These are phyloP conservation scores for Clonostachys chloroleuca DNA, from an alignment of 2,329 filamentous ascomycete species.

Conservation along the genomic window DNA sequence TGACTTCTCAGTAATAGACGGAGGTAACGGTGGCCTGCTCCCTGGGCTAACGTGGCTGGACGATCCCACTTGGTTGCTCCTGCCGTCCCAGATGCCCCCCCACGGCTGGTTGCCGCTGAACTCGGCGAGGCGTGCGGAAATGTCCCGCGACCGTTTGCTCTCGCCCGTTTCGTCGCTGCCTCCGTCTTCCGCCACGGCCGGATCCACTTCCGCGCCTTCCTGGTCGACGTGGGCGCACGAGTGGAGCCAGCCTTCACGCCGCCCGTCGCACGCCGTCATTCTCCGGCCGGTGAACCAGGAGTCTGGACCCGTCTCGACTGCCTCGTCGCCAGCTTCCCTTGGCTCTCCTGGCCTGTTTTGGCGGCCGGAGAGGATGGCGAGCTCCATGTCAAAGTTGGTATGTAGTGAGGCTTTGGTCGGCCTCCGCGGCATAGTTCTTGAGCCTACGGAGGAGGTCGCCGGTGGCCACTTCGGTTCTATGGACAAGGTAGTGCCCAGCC, in stretches of 20 bases:
- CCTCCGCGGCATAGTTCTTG: too few species aligned
- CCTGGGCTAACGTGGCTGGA: too few species aligned
- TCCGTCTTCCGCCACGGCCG: neutral
- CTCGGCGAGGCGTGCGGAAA: neutral
- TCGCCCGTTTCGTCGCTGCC: neutral
- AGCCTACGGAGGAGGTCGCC: too few species aligned
- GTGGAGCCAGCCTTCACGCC: slow-evolving; percentile 2
- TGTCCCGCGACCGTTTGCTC: neutral
- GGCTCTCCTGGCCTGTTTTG: too few species aligned
- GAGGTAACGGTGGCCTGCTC: too few species aligned
- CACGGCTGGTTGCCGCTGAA: neutral
- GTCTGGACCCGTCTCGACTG: neutral
- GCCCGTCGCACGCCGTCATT: neutral
- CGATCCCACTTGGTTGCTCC: neutral
- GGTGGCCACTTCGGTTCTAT: too few species aligned
- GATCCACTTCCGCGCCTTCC: neutral
- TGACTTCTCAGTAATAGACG: too few species aligned
- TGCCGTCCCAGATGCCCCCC: neutral
- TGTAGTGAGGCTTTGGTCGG: too few species aligned
- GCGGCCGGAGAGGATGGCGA: neutral
- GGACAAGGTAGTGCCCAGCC: too few species aligned
- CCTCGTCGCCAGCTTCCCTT: neutral
- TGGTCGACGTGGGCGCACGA: too few species aligned
- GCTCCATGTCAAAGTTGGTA: neutral
- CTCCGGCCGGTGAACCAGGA: neutral